Base-by-base conservation (phyloP, 805 yeast genomes). In the Suhomyces pyralidae region DNA sequence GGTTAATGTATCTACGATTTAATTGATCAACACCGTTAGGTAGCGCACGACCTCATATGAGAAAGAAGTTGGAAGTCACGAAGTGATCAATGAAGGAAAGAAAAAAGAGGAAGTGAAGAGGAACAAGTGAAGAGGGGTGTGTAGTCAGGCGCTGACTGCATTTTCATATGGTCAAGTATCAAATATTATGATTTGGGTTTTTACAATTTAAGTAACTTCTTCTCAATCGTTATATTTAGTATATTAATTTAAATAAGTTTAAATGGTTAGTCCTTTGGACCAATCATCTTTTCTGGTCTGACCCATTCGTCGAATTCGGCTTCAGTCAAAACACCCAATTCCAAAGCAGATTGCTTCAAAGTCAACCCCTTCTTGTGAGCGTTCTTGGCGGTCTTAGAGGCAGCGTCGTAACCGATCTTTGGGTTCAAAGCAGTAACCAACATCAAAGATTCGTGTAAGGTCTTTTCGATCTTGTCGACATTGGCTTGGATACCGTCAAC, bases 281-380 rank as follows among this genome's bases (percentile, higher is more conserved):
- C 97, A 76, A 94, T 85, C 99, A 94, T 94, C 68, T 88, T 82
- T 80, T 94, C 98, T 60, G 99, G 99, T 72, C 89, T 85, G 62
- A 94, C 99, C 96, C 96, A 93, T 74, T 90, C 81, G 71, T 92
- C 96, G 64, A 94, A 94, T 77, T 94, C 97, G 70, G 84, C 87
- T 60, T 83, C 84, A 54, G 85, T 80, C 67, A 94, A 81, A 50
- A 86, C 93, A 56, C 90, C 90, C 65, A 94, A 84, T 77, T 94
- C 96, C 63, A 94, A 78, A 56, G 97, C 97, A 58, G 96, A 85
- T 74, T 91, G 88, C 79, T 94, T 94, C 76, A 94, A 83, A 45
- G 99, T 94, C 65, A 93, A 81, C 25, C 97, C 97, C 81, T 94
- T 91, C 80, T 92, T 88, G 84, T 94, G 98, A 48, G 99, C 99